Conservation (phyloP, 805 yeast species). For the Starmerella stellata region DNA sequence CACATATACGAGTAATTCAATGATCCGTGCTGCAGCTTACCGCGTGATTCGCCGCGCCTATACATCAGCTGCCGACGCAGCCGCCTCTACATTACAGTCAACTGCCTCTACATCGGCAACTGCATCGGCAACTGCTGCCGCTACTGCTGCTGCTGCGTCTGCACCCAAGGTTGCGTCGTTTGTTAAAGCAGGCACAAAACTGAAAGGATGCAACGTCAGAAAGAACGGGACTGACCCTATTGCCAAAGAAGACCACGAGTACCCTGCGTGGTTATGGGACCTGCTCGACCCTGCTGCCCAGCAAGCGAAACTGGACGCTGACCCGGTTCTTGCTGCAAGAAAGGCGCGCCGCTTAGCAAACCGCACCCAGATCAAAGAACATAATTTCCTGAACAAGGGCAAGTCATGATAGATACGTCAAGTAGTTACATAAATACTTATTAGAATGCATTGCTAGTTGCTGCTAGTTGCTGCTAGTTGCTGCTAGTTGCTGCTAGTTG, state of each 20-base stretch:
- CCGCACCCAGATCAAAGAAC: slow-evolving; percentile 51
- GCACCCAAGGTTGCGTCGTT: slow-evolving; percentile 27
- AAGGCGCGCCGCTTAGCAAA: slow-evolving; percentile 51
- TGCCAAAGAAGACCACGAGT: slow-evolving; percentile 72
- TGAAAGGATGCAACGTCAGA: slow-evolving; percentile 56
- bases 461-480: neutral
- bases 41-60: too few relatives aligned
- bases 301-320: slow-evolving; percentile 35
- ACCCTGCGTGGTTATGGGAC: slow-evolving; percentile 91
- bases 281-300: slow-evolving; percentile 52
- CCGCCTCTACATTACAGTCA: too few relatives aligned
- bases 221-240: slow-evolving; percentile 75
- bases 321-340: slow-evolving; percentile 50
- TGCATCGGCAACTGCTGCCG: neutral
- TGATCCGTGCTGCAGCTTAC: too few relatives aligned
- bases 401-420: slow-evolving; percentile 1
- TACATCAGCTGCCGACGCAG: too few relatives aligned
- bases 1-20: too few relatives aligned
- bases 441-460: neutral
- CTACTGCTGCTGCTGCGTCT: slow-evolving; percentile 4
- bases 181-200: slow-evolving; percentile 30
- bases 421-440: neutral
- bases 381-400: slow-evolving; percentile 52
- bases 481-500: neutral
- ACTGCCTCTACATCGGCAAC: too few relatives aligned